These are phyloP conservation scores for Entamoeba dispar DNA, from an alignment of 208 protist species.

Conservation along the genomic window DNA sequence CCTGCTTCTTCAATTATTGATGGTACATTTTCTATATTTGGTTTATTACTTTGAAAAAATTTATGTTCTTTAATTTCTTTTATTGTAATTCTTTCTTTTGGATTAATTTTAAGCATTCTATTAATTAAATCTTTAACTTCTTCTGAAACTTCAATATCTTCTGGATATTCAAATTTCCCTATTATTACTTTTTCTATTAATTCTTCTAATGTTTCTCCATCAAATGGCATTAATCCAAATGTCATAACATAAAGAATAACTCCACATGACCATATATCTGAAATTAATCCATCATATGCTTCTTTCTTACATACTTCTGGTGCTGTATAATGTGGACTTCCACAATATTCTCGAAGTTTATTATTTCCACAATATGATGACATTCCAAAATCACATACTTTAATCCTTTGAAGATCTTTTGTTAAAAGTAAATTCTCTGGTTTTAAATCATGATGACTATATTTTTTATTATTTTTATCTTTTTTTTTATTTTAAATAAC, in stretches of 20 bases:
- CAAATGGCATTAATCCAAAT: slow-evolving; percentile 61
- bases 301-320: background rate
- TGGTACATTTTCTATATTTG: no score
- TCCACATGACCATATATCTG: slow-evolving; percentile 73
- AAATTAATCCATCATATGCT: slow-evolving; percentile 17
- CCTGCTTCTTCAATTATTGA: no score
- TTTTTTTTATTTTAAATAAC: background rate
- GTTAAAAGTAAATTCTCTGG: background rate
- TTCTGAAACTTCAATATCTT: background rate
- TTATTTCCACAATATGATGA: background rate
- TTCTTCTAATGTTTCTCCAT: background rate
- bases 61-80: no score
- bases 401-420: background rate
- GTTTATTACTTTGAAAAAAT: no score
- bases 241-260: slow-evolving; percentile 71
- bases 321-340: background rate
- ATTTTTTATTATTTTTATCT: background rate
- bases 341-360: background rate
- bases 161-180: background rate
- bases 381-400: background rate
- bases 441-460: background rate
- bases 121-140: no score
- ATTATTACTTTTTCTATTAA: background rate
- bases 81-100: no score
- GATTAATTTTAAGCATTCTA: no score